A percentile compares a stretch with the other conserved stretches of the same genome.
These are phyloP conservation scores for Lactarius indigo DNA, from an alignment of 768 basidiomycete genomes.

Conservation along the genomic window DNA sequence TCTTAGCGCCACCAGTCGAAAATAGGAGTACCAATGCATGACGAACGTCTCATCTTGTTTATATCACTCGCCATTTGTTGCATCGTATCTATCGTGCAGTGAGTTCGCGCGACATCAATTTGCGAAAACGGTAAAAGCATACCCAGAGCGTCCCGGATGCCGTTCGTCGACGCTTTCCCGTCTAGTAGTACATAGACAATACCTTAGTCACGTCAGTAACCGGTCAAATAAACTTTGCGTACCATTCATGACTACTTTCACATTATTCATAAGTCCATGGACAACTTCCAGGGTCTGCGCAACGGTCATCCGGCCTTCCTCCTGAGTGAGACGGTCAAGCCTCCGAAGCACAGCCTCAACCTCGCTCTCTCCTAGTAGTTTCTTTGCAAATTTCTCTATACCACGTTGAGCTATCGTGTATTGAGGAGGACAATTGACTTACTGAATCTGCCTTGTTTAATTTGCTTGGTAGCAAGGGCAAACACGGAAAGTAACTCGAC, in stretches of 20 bases:
- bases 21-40: neutral
- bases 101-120: neutral
- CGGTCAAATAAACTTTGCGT: neutral
- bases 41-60: neutral
- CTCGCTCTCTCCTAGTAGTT: constrained; percentile 6
- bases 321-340: neutral
- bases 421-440: neutral
- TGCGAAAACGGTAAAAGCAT: neutral
- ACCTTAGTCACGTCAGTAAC: neutral
- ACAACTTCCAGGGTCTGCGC: constrained; percentile 5
- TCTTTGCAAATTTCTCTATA: constrained; percentile 2
- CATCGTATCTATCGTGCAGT: neutral
- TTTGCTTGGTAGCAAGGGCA: constrained; percentile 5
- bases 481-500: neutral
- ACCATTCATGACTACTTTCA: constrained; percentile 3
- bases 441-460: constrained; percentile 5
- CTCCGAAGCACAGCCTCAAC: neutral
- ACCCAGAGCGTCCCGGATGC: neutral
- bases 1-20: neutral
- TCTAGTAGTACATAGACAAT: neutral
- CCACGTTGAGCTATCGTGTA: neutral
- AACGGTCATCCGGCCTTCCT: neutral
- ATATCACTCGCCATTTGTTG: neutral
- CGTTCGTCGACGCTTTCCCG: neutral
- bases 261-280: neutral